phyloP scores from a whole-genome alignment of 441 rosid species.

The Kokia cookei region DNA sequence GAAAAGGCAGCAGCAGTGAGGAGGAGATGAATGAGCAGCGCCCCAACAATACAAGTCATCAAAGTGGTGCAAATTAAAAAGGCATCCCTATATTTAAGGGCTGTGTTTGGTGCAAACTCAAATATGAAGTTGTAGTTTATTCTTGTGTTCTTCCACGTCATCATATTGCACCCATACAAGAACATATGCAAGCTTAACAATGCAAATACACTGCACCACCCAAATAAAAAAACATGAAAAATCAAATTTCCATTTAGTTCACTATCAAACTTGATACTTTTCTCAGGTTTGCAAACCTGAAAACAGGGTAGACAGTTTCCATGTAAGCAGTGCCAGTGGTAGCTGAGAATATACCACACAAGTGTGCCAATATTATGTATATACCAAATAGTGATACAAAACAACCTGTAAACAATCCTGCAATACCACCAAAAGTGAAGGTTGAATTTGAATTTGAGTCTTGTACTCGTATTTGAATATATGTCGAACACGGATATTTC shows the following conservation, averaged over 20 bases:
- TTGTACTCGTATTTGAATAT: not conserved
- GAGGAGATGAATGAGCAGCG: constrained; percentile 80
- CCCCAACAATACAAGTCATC: constrained; percentile 79
- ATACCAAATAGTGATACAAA: constrained; percentile 75
- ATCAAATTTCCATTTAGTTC: no score
- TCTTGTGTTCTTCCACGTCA: constrained; percentile 85
- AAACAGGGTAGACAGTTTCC: constrained; percentile 92
- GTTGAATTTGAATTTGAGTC: no score
- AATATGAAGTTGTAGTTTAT: constrained; percentile 88
- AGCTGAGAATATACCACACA: constrained; percentile 68
- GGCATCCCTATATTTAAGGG: constrained; percentile 85
- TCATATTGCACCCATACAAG: constrained; percentile 89
- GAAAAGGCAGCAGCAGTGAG: constrained; percentile 60
- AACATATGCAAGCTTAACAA: constrained; percentile 93
- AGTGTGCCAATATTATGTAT: constrained; percentile 75
- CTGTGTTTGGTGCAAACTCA: constrained; percentile 78
- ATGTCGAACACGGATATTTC: not conserved
- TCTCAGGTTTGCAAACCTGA: constrained; percentile 52
- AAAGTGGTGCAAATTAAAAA: constrained; percentile 81
- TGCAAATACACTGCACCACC: constrained; percentile 70
- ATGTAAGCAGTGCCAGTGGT: constrained; percentile 43
- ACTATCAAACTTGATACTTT: not conserved
- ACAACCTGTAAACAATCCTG: constrained; percentile 97
- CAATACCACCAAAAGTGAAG: constrained; percentile 6
- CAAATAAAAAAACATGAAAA: no score